phyloP scores from a whole-genome alignment of 1,284 basidiomycete genomes.

The Ceratobasidium sp. region DNA sequence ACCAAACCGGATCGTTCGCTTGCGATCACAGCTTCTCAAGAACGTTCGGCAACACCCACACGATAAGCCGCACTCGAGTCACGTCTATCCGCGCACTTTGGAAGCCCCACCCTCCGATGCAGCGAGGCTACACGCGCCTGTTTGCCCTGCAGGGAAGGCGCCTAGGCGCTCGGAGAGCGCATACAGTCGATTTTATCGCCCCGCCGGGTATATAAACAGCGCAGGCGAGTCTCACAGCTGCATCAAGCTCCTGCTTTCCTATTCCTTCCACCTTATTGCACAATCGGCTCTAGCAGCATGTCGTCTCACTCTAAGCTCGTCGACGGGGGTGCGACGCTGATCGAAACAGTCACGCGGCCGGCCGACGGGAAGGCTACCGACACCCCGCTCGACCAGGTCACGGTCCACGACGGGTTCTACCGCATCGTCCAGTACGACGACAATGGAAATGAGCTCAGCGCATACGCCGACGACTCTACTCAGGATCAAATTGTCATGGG shows the following conservation, averaged over 20 bases:
- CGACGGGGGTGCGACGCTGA: background rate
- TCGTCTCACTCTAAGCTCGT: background rate
- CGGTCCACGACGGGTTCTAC: background rate
- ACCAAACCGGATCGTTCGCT: too few relatives aligned
- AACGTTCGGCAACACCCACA: too few relatives aligned
- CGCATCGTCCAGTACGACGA: background rate
- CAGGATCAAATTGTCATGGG: background rate
- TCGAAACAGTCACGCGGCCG: background rate
- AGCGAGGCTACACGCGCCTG: background rate
- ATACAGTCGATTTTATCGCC: background rate
- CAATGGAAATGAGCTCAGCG: background rate
- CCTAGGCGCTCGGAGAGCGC: background rate
- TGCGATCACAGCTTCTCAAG: too few relatives aligned
- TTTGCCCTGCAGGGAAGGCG: too few relatives aligned
- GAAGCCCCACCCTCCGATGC: background rate
- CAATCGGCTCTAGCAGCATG: background rate
- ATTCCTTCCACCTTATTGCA: background rate
- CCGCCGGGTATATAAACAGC: background rate
- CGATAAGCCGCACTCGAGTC: too few relatives aligned
- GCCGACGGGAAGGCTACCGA: background rate
- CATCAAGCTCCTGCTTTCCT: background rate
- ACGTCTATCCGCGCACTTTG: background rate
- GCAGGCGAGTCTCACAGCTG: background rate
- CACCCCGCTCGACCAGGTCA: background rate
- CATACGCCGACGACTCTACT: background rate